Percentiles rank a stretch among this genome's conserved stretches.
Evolutionary conservation across 2,329 filamentous ascomycete genomes (phyloP).

Genomic region (Thermomyces lanuginosus): DNA sequence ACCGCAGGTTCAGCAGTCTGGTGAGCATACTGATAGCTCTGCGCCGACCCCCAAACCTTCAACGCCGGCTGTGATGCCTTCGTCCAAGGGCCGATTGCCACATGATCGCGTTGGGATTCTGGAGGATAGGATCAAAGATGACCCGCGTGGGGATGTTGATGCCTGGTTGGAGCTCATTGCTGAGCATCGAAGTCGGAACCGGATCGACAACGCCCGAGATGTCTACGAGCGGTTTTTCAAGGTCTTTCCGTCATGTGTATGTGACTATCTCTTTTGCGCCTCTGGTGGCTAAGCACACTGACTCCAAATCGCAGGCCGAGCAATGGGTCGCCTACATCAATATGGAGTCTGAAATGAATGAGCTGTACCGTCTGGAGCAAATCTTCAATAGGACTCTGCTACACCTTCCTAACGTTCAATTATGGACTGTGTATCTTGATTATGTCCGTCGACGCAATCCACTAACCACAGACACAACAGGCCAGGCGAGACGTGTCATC

Average conservation of each 20-base stretch:
- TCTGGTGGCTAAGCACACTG: conserved; percentile 13
- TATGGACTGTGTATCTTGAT: conserved; percentile 89
- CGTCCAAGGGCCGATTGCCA: conserved; percentile 41
- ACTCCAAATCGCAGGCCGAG: conserved; percentile 49
- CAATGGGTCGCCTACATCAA: conserved; percentile 79
- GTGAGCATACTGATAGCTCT: conserved; percentile 21
- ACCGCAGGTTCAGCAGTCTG: conserved; percentile 16
- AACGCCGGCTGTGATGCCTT: conserved; percentile 29
- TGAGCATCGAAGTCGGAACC: conserved; percentile 67
- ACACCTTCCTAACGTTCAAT: conserved; percentile 61
- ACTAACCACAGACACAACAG: conserved; percentile 59
- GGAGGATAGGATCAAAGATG: conserved; percentile 81
- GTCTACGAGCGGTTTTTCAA: conserved; percentile 77
- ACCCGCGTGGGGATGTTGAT: conserved; percentile 80
- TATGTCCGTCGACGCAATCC: conserved; percentile 89
- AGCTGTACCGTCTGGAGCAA: conserved; percentile 61
- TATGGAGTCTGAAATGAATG: conserved; percentile 77
- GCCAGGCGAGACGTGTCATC: conserved; percentile 60
- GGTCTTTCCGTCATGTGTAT: conserved; percentile 78
- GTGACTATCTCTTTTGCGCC: conserved; percentile 25
- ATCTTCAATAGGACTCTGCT: conserved; percentile 71
- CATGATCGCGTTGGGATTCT: conserved; percentile 63
- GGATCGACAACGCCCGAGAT: conserved; percentile 62
- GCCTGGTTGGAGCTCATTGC: conserved; percentile 79
- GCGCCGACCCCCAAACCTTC: conserved; percentile 14